Evolutionary conservation across 176 grass and related monocot genomes (phyloP), one percentile per base, ranked within the genome.

Genomic region (Tillandsia fasciculata): DNA sequence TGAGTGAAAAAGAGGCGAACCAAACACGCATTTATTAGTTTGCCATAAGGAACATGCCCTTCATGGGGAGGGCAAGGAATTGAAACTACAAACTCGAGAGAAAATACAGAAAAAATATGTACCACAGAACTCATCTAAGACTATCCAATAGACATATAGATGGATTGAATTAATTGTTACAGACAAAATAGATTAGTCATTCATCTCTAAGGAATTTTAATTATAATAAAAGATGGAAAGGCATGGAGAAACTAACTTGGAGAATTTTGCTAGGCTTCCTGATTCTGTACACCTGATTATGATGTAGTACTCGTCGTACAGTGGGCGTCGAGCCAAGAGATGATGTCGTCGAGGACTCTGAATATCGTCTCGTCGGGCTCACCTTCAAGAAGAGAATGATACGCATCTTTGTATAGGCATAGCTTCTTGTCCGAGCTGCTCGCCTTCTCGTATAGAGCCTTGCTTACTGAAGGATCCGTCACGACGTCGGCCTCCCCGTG

Each of bases 351-450:
- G 3, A 97, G 81, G 75, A 87, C 94, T 52, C 77, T 84, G 71
- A 87, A 92, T 65, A 97, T 97, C 74, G 73, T 61, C 64, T 92
- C 89, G 15, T 97, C 94, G 0, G 94, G 64, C 81, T 97, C 94
- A 57, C 94, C 94, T 85, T 97, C 94, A 4, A 92, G 74, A 63
- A 92, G 77, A 42, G 94, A 50, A 52, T 97, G 94, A 13, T 74
- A 90, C 7, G 89, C 86, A 49, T 81, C 82, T 81, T 90, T 81
- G 58, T 92, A 97, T 64, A 97, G 79, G 54, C 77, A 75, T 17
- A 97, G 70, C 27, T 84, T 92, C 74, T 97, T 97, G 79, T 92
- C 89, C 26, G 79, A 67, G 66, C 84, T 97, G 66, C 74, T 97
- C 1, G 94, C 84, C 63, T 90, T 97, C 56, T 87, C 84, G 79